Percentiles rank a stretch among this genome's conserved stretches.
Conservation (phyloP, 2,329 filamentous ascomycete species). For the Mariannaea sp. region DNA sequence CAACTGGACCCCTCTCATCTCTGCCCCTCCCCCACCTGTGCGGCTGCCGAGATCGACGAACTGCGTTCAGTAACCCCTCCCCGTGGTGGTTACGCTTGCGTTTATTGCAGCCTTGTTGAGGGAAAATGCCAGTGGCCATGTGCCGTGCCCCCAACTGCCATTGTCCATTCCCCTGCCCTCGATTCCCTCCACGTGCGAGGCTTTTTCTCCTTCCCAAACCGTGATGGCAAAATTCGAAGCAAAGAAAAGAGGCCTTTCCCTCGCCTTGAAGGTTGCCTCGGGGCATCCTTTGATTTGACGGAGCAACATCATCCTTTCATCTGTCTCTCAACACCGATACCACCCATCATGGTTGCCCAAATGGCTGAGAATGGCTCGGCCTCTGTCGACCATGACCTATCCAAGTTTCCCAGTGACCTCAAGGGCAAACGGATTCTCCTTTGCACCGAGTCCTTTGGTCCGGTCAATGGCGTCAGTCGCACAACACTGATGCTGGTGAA, state of each 20-base stretch:
- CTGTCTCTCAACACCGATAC: slow-evolving; percentile 3
- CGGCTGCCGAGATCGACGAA: slow-evolving; percentile 36
- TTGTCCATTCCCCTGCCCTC: slow-evolving; percentile 25
- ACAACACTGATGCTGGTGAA: slow-evolving; percentile 72
- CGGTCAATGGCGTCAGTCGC: slow-evolving; percentile 74
- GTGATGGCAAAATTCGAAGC: slow-evolving; percentile 14
- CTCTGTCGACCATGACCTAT: slow-evolving; percentile 45
- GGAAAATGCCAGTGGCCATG: slow-evolving; percentile 23
- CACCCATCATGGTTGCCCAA: slow-evolving; percentile 28
- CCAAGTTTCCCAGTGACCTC: slow-evolving; percentile 54
- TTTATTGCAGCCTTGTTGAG: slow-evolving; percentile 33
- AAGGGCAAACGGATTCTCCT: slow-evolving; percentile 66
- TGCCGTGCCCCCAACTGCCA: slow-evolving; percentile 8
- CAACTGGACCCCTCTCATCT: slow-evolving; percentile 36
- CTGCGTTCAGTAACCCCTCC: slow-evolving; percentile 37
- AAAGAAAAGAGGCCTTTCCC: slow-evolving; percentile 35
- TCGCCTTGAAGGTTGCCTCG: not conserved
- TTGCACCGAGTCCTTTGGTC: slow-evolving; percentile 73
- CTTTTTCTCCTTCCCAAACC: slow-evolving; percentile 18
- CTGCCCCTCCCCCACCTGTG: slow-evolving; percentile 35
- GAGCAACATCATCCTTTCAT: slow-evolving; percentile 11
- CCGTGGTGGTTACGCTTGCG: slow-evolving; percentile 37
- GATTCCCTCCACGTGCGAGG: slow-evolving; percentile 35
- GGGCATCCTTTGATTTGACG: not conserved
- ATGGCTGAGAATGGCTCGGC: slow-evolving; percentile 5